A percentile compares a stretch with the other conserved stretches of the same genome.
Evolutionary conservation across 192 early-diverging fungal genomes (phyloP).

Genomic region (Backusella liffmaniae): DNA sequence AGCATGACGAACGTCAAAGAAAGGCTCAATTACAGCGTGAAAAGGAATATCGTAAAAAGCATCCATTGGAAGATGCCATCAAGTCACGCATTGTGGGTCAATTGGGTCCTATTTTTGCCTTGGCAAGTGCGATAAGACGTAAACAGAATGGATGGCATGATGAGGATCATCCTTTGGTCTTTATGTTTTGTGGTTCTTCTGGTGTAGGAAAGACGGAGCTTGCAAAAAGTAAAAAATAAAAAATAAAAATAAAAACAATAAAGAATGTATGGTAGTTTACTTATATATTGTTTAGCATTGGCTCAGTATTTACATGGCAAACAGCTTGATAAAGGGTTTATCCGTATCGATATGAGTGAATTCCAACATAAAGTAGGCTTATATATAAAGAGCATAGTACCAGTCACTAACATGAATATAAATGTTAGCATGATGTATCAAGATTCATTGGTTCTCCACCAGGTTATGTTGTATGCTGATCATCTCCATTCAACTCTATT

Average conservation of each 20-base stretch:
- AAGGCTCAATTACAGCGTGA: conserved; percentile 22
- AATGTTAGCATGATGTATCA: conserved; percentile 40
- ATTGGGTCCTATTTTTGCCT: conserved; percentile 41
- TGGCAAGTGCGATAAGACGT: conserved; percentile 44
- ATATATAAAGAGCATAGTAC: background rate
- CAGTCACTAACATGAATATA: background rate
- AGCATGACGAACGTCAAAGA: conserved; percentile 18
- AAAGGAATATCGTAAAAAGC: conserved; percentile 37
- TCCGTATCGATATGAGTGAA: conserved; percentile 48
- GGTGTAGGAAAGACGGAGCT: conserved; percentile 47
- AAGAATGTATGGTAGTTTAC: background rate
- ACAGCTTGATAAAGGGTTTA: conserved; percentile 38
- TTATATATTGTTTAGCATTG: conserved; percentile 23
- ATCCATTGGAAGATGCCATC: conserved; percentile 41
- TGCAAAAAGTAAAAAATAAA: conserved; percentile 28
- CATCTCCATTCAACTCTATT: too few species aligned
- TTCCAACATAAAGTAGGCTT: conserved; percentile 38
- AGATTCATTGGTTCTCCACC: conserved; percentile 46
- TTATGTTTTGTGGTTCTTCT: conserved; percentile 45
- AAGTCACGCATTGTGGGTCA: conserved; percentile 42
- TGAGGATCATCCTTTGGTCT: conserved; percentile 46
- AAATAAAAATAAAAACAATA: background rate
- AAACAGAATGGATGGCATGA: conserved; percentile 53
- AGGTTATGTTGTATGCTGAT: conserved; percentile 38
- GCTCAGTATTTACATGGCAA: conserved; percentile 40